phyloP scores from a whole-genome alignment of 495 filamentous ascomycete species.

The Penicillium subrubescens region DNA sequence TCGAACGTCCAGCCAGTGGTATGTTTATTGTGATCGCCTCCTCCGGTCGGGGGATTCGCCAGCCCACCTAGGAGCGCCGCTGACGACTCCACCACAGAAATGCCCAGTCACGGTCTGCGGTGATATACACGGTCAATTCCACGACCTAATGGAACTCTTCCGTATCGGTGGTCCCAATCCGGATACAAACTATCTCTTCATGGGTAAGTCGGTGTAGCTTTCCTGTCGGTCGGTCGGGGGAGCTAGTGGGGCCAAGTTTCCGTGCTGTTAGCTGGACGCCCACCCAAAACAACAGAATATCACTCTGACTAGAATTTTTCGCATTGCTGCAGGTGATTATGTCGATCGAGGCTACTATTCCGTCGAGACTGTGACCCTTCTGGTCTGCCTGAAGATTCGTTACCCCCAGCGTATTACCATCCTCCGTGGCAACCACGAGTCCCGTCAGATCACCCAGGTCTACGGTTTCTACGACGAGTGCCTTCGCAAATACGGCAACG shows the following conservation, averaged over 20 bases:
- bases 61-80: conserved; percentile 6
- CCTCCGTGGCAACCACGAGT: conserved; percentile 95
- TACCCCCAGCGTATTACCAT: conserved; percentile 97
- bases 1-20: conserved; percentile 99
- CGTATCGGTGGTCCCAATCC: conserved; percentile 89
- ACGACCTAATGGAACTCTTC: conserved; percentile 94
- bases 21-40: conserved; percentile 48
- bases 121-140: conserved; percentile 93
- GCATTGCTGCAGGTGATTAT: conserved; percentile 72
- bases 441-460: conserved; percentile 94
- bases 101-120: conserved; percentile 92
- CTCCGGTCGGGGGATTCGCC: conserved; percentile 19
- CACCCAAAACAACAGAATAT: conserved; percentile 1
- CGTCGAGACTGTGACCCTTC: conserved; percentile 91
- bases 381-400: conserved; percentile 93
- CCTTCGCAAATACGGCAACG: conserved; percentile 95
- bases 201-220: conserved; percentile 61
- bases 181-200: conserved; percentile 94
- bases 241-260: conserved; percentile 12
- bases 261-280: conserved; percentile 3
- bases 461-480: conserved; percentile 99
- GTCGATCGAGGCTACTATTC: conserved; percentile 98
- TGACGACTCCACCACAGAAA: conserved; percentile 62
- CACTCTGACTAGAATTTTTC: conserved; percentile 1
- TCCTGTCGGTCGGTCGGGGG: conserved; percentile 19